A percentile compares a stretch with the other conserved stretches of the same genome.
phyloP scores from a whole-genome alignment of 768 basidiomycete genomes.

The Termitomyces sp. region DNA sequence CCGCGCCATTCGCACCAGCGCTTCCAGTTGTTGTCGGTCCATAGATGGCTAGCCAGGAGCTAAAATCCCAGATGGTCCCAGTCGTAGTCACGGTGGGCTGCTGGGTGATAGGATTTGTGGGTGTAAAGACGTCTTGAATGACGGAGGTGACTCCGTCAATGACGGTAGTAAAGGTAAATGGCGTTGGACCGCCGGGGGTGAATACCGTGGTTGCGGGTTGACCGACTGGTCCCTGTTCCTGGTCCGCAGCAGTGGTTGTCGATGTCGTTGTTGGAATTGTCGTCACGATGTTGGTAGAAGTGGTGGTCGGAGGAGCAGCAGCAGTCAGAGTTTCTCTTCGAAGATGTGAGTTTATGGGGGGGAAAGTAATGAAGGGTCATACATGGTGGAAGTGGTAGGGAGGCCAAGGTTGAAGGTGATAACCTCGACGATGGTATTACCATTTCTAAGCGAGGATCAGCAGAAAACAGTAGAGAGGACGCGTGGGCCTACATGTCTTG shows the following conservation, averaged over 20 bases:
- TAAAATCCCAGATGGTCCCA: constrained; percentile 30
- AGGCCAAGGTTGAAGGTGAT: constrained; percentile 11
- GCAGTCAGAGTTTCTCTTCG: constrained; percentile 20
- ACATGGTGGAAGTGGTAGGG: constrained; percentile 13
- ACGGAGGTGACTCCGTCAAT: constrained; percentile 28
- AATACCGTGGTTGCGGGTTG: constrained; percentile 36
- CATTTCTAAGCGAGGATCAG: constrained; percentile 24
- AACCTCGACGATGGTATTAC: constrained; percentile 46
- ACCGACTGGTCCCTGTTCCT: constrained; percentile 50
- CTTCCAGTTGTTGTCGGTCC: constrained; percentile 17
- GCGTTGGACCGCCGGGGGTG: constrained; percentile 40
- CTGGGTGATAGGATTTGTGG: constrained; percentile 29
- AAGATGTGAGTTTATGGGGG: background rate
- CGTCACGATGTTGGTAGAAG: constrained; percentile 6
- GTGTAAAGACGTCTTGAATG: constrained; percentile 32
- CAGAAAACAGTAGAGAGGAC: background rate
- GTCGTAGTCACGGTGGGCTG: constrained; percentile 15
- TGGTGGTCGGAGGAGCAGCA: constrained; percentile 4
- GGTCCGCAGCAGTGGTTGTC: constrained; percentile 15
- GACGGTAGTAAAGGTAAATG: constrained; percentile 46
- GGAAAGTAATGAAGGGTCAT: background rate
- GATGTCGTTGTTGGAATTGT: constrained; percentile 18
- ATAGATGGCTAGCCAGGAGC: constrained; percentile 24
- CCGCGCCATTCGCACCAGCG: background rate
- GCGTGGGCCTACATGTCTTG: constrained; percentile 38